Evolutionary conservation across 2,329 filamentous ascomycete species (phyloP), one percentile per base, ranked within the genome.

Genomic region (Trichoderma sp.): DNA sequence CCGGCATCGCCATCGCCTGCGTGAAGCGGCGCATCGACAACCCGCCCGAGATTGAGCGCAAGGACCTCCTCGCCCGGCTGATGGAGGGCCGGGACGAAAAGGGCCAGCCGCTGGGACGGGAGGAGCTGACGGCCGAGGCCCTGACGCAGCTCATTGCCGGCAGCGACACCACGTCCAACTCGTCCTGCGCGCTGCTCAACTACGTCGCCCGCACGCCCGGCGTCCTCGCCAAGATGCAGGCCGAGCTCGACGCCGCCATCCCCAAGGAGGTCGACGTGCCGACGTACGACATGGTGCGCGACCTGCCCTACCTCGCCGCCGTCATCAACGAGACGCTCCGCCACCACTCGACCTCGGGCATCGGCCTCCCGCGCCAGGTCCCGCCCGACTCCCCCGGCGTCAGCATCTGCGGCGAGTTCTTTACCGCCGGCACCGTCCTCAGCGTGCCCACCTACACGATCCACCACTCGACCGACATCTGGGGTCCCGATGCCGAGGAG

Each of bases 41-140:
- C 66, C 87, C 89, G n/a, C 85, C 83, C 2, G 79, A 85, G 5
- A 82, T 85, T 24, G 83, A 86, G 43, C 89, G 93, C 67, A 88
- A 89, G 56, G 93, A 97, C 72, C 84, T 97, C 1, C 87, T 97
- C 5, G 88, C 90, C 1, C 85, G 91, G 2, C 81, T 97, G 10
- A 94, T 96, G 87, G 90, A 96, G 77, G 92, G 91, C 55, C 88
- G 90, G 64, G 92, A 97, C 74, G 89, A 91, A 67, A 89, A 86
- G 26, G 93, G 92, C 64, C 81, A 91, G 66, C 88, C 87, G 12
- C 84, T 97, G 0, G 88, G 90, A 5, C 85, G 90, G 28, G 85
- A 90, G 70, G 93, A 97, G 74, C 82, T 97, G 60, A 96, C 92
- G 0, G 92, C 92, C 43, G 93, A 97, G 78, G 93, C 93, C 0